Percentiles rank a stretch among this genome's conserved stretches.
Evolutionary conservation across 2,329 filamentous ascomycete genomes (phyloP).

Genomic region (Fusarium siculi): DNA sequence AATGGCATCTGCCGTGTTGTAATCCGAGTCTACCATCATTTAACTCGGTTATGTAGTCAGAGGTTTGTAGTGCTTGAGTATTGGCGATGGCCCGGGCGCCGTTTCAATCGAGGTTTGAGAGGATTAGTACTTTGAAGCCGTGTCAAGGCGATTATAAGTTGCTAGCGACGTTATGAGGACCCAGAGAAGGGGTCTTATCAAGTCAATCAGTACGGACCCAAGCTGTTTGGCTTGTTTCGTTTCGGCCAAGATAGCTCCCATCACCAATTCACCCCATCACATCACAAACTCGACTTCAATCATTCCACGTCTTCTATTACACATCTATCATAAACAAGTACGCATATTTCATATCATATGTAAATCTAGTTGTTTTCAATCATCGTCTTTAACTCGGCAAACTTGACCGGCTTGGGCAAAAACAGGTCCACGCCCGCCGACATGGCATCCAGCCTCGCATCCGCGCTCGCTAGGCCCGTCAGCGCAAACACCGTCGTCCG

Average conservation of each 20-base stretch:
- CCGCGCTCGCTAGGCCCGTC: conserved; percentile 62
- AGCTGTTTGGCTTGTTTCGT: fast-evolving
- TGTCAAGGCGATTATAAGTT: fast-evolving
- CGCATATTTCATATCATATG: conserved; percentile 16
- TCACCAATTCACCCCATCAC: too few species aligned
- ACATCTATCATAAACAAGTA: conserved; percentile 6
- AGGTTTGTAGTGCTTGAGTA: background rate
- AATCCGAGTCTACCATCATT: fast-evolving
- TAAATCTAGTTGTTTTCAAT: conserved; percentile 31
- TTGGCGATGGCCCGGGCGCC: background rate
- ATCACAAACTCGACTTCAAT: background rate
- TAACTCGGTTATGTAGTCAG: background rate
- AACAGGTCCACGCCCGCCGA: conserved; percentile 61
- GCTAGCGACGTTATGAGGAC: fast-evolving
- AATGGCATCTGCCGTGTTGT: fast-evolving
- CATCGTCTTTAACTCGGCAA: conserved; percentile 54
- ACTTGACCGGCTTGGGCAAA: conserved; percentile 61
- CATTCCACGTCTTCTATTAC: conserved; percentile 6
- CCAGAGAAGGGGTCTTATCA: fast-evolving
- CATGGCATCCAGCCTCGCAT: conserved; percentile 60
- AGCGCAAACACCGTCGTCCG: conserved; percentile 62
- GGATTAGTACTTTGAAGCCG: fast-evolving
- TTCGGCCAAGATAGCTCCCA: fast-evolving
- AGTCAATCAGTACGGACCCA: fast-evolving
- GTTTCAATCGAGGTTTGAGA: background rate